Evolutionary conservation across 1,139 yeast genomes (phyloP), one percentile per base, ranked within the genome.

Genomic region (Scheffersomyces quercinus): DNA sequence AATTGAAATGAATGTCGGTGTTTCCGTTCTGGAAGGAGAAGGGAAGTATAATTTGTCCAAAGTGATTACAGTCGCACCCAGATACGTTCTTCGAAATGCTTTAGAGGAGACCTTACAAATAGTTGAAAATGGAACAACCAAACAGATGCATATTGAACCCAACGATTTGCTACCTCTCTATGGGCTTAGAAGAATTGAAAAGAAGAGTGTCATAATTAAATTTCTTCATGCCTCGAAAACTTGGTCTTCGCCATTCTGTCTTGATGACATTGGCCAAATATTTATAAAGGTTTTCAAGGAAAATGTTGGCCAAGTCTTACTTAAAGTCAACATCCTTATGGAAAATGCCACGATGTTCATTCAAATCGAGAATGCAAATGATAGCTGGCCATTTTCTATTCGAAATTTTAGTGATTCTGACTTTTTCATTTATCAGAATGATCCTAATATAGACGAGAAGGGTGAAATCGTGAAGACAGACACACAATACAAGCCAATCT

Each of bases 381-480:
- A 82, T 48, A 74, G 79, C 49, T 95, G 99, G 99, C 99, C 99
- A 5, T 93, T 73, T 61, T 88, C 97, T 0, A 83, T 95, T 39
- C 73, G 97, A 46, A 95, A 95, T 59, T 91, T 88, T 62, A 88
- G 96, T 58, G 87, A 88, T 50, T 69, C 80, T 30, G 97, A 90
- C 54, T 89, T 93, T 57, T 79, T 83, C 44, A 82, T 93, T 50
- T 90, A 85, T 59, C 99, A 95, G 61, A 80, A 87, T 33, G 86
- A 90, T 64, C 97, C 97, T 0, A 80, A 83, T 52, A 69, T 86
- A 35, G 85, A 86, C 56, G 88, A 81, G 38, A 81, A 83, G 52
- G 95, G 93, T 7, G 88, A 82, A 46, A 70, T 73, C 36, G 68
- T 79, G 41, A 69, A 72, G 52, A 49, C 72, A 56, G 67, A 73